These are phyloP conservation scores for Epichloe aotearoae DNA, from an alignment of 2,329 filamentous ascomycete genomes.

Conservation along the genomic window DNA sequence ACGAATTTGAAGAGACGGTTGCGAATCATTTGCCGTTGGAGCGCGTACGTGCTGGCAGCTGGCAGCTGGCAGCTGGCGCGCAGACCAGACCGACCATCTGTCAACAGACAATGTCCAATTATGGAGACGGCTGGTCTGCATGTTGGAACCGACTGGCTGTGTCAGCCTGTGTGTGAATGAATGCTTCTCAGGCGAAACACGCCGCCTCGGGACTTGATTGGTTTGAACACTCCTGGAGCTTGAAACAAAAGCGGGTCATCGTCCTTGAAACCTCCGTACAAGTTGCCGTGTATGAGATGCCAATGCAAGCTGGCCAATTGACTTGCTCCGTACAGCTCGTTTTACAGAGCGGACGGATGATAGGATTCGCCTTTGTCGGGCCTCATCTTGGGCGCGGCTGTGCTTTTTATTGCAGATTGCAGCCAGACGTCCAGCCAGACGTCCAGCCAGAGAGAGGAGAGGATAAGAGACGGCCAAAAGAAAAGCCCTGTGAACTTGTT, in stretches of 20 bases:
- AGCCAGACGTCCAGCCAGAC: too few species aligned
- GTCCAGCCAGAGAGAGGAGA: too few species aligned
- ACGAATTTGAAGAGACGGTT: background rate
- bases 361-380: too few species aligned
- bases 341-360: too few species aligned
- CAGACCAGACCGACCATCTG: too few species aligned
- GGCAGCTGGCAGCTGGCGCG: too few species aligned
- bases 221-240: background rate
- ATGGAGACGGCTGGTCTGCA: too few species aligned
- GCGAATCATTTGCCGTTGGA: background rate
- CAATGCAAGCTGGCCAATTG: background rate
- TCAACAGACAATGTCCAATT: too few species aligned
- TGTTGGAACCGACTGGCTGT: background rate
- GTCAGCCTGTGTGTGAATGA: background rate
- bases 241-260: conserved; percentile 1
- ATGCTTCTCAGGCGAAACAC: background rate
- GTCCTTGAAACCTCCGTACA: background rate
- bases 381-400: too few species aligned
- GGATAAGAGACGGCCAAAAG: background rate
- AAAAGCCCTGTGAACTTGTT: background rate
- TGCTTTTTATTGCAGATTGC: too few species aligned
- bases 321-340: too few species aligned
- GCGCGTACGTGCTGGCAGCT: background rate
- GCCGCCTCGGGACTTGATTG: background rate
- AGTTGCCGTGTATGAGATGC: background rate